A percentile compares a stretch with the other conserved stretches of the same genome.
Conservation (phyloP, 176 grass and related monocot genomes). For the Triticum monococcum region DNA sequence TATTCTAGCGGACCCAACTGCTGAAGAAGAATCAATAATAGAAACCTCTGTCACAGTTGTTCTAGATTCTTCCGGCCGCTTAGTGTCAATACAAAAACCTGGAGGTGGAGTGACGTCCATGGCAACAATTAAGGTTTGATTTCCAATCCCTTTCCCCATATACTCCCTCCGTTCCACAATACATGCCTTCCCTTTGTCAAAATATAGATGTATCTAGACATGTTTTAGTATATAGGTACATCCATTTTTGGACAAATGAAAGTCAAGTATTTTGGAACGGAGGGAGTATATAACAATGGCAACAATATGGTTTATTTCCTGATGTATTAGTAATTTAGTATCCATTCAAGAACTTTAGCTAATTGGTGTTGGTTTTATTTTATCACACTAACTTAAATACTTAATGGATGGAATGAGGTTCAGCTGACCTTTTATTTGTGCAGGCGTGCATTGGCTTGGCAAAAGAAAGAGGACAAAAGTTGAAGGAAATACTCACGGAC, state of each 20-base stretch:
- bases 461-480: constrained; percentile 48
- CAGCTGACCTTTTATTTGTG: background rate
- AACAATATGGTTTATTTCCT: background rate
- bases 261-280: no score
- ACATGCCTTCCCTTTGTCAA: no score
- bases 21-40: constrained; percentile 87
- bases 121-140: constrained; percentile 67
- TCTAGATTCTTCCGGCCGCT: constrained; percentile 60
- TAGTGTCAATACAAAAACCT: constrained; percentile 77
- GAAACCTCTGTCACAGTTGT: constrained; percentile 75
- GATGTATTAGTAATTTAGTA: background rate
- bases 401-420: background rate
- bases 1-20: constrained; percentile 73
- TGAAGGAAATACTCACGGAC: constrained; percentile 55
- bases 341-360: background rate
- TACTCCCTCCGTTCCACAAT: no score
- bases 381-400: background rate
- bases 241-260: no score
- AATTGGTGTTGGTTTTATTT: background rate
- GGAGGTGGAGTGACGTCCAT: constrained; percentile 58
- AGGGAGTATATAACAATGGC: background rate
- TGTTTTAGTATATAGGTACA: no score
- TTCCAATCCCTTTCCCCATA: background rate
- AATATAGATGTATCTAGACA: no score
- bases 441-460: constrained; percentile 66